Conservation (phyloP, 495 filamentous ascomycete genomes). For the Hypoxylon fuscum region DNA sequence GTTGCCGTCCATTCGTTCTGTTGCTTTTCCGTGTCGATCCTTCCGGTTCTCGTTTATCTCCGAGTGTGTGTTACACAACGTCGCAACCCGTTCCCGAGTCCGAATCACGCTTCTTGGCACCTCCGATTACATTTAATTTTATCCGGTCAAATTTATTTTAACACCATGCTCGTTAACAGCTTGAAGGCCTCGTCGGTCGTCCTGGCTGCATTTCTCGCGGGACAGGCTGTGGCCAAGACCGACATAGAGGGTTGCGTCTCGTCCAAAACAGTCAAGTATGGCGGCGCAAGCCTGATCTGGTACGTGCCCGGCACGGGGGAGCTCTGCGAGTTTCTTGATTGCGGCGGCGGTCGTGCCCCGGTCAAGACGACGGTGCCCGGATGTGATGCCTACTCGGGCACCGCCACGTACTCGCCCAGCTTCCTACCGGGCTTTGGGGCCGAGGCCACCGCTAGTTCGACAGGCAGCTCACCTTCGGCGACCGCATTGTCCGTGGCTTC, state of each 20-base stretch:
- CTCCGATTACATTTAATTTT: neutral
- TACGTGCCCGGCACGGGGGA: conserved; percentile 66
- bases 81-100: neutral
- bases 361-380: conserved; percentile 68
- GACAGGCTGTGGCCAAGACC: conserved; percentile 52
- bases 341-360: conserved; percentile 70
- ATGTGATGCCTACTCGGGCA: conserved; percentile 64
- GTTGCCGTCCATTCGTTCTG: conserved; percentile 30
- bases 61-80: neutral
- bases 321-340: conserved; percentile 69
- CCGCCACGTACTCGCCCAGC: conserved; percentile 60
- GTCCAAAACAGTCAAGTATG: conserved; percentile 42
- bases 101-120: neutral
- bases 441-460: conserved; percentile 30
- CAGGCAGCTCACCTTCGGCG: neutral
- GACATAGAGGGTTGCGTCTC: conserved; percentile 57
- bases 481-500: conserved; percentile 1
- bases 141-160: neutral
- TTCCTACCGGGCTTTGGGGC: conserved; percentile 54
- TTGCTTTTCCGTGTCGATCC: conserved; percentile 3
- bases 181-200: conserved; percentile 31
- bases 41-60: conserved; percentile 3
- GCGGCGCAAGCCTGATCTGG: conserved; percentile 56
- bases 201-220: conserved; percentile 28
- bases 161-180: conserved; percentile 30